Evolutionary conservation across 179 eudicot genomes (phyloP).

Genomic region (Nepenthes alata): DNA sequence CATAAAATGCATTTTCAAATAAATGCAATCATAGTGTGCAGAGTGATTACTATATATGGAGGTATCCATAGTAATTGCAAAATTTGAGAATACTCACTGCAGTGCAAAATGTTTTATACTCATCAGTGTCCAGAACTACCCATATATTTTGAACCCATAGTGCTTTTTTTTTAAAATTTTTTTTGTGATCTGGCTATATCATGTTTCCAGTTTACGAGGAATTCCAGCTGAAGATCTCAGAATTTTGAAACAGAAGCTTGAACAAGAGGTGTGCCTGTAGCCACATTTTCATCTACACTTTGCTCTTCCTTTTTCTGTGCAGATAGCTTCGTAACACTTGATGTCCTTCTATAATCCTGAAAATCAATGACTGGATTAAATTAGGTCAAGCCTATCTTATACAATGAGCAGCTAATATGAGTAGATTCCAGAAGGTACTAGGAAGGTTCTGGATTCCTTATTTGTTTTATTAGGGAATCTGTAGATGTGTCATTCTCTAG

Average conservation of each 20-base stretch:
- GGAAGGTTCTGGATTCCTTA: not conserved
- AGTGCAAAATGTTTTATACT: not conserved
- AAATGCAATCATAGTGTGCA: too few species aligned
- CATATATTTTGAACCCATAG: not conserved
- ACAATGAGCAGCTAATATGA: not conserved
- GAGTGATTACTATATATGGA: too few species aligned
- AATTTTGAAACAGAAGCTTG: conserved; percentile 63
- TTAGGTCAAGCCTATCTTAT: not conserved
- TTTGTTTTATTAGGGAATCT: not conserved
- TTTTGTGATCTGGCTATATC: conserved; percentile 7
- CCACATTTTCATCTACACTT: conserved; percentile 1
- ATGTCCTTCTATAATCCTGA: too few species aligned
- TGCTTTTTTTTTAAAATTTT: not conserved
- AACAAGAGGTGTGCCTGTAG: conserved; percentile 52
- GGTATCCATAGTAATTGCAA: too few species aligned
- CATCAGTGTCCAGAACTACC: not conserved
- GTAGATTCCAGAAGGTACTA: conserved; percentile 3
- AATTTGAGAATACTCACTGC: too few species aligned
- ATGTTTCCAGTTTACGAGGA: conserved; percentile 55
- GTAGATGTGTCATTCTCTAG: too few species aligned
- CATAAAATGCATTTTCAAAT: too few species aligned
- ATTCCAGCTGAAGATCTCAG: conserved; percentile 52
- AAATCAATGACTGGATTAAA: too few species aligned
- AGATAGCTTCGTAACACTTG: too few species aligned
- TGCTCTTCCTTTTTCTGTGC: not conserved